Base-by-base conservation (phyloP, 1,139 yeast genomes). In the Hyphopichia wangnamkhiaoensis region DNA sequence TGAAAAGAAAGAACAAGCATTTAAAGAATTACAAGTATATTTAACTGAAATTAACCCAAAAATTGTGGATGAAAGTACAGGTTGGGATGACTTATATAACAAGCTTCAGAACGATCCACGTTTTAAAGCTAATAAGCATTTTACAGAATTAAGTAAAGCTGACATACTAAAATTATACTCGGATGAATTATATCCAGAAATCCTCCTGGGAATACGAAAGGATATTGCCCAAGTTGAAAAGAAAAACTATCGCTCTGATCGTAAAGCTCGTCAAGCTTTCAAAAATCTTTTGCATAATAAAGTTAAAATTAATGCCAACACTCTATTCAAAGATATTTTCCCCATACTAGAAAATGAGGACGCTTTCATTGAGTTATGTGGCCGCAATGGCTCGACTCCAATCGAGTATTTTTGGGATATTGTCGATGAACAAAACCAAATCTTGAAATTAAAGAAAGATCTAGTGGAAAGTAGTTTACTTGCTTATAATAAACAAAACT, bases 371-470 rank as follows among this genome's bases (percentile, higher is more conserved):
- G 80, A 75, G 17, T 51, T 89, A 31, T 74, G 90, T 44, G 96
- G 95, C 0, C 74, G 91, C 42, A 72, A 79, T 32, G 97, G 97
- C 0, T 89, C 97, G 0, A 73, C 82, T 1, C 86, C 96, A 0
- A 56, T 84, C 27, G 96, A 90, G 44, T 62, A 88, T 33, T 88
- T 86, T 52, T 78, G 89, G 80, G 96, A 91, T 57, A 56, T 76
- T 1, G 74, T 84, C 2, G 91, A 85, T 49, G 84, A 79, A 39
- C 79, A 80, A 50, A 72, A 74, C 25, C 77, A 82, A 42, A 59
- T 71, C 2, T 54, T 85, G 33, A 76, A 74, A 45, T 77, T 80
- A 17, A 80, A 82, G 52, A 76, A 78, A 40, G 89, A 84, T 40
- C 58, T 82, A 35, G 76, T 82, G 1, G 75, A 75, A 34, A 81